Evolutionary conservation across 2,329 filamentous ascomycete species (phyloP), one percentile per base, ranked within the genome.

Genomic region (Sporothrix protearum): DNA sequence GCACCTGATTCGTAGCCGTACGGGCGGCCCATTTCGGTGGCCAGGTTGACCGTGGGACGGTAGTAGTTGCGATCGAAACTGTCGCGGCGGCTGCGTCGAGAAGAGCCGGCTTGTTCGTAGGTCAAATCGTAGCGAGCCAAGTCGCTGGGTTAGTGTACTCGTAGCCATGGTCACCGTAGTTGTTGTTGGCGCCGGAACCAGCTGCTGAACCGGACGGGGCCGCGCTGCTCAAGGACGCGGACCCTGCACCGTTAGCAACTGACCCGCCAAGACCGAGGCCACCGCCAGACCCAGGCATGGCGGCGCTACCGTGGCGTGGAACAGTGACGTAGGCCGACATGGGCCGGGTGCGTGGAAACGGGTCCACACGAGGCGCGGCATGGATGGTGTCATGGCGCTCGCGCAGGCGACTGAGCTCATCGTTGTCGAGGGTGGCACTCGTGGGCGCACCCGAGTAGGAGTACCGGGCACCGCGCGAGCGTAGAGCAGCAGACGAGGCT

Each of bases 141-240:
- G 70, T 90, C 88, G 73, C 86, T 84, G 16, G 87, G 87, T 72
- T 89, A 9, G 88, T 90, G 76, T 90, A 90, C 75, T 88, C 86
- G 75, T 87, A 90, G 9, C 85, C 87, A 63, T 88, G 85, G 39
- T 87, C 85, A 14, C 85, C 86, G 73, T 87, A 88, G 74, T 87
- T 85, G 59, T 85, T 80, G 53, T 42, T 33, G n/a, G 61, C 42
- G n/a, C 59, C 71, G 51, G 69, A 67, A 30, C 51, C 66, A 39
- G 69, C 68, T 22, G 69, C 61, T 1, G 73, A 72, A 4, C 61
- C 59, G 19, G 57, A n/a, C 49, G 57, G 39, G 7, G 22, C 61
- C 9, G 42, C 8, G 57, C 69, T 47, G 19, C 42, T 47, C 2
- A 68, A 16, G 10, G 28, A 22, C 33, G 39, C 63, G 16, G 72